phyloP scores from a whole-genome alignment of 75 land plant genomes.

The Isoetes taiwanensis region DNA sequence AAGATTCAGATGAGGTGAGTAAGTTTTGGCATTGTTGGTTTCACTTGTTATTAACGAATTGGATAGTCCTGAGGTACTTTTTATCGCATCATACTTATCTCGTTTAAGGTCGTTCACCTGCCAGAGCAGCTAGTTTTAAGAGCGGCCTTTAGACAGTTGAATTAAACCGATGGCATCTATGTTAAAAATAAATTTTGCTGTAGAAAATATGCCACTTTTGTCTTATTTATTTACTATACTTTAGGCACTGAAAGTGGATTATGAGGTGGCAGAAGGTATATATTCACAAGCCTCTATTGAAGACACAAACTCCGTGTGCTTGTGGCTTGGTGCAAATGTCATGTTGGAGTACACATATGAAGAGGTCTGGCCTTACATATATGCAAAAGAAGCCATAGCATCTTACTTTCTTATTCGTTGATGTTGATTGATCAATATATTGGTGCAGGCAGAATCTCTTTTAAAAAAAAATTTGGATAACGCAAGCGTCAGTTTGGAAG shows the following conservation, averaged over 20 bases:
- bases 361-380: slow-evolving; percentile 35
- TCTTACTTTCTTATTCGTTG: neutral
- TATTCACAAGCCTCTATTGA: slow-evolving; percentile 74
- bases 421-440: neutral
- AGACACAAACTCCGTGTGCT: slow-evolving; percentile 70
- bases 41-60: too few relatives aligned
- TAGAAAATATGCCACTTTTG: too few relatives aligned
- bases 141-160: neutral
- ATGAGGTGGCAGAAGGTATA: slow-evolving; percentile 96
- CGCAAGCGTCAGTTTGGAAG: slow-evolving; percentile 78
- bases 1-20: slow-evolving; percentile 83
- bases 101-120: too few relatives aligned
- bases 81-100: too few relatives aligned
- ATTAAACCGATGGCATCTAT: neutral
- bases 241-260: slow-evolving; percentile 69
- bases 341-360: slow-evolving; percentile 94
- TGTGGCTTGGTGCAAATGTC: slow-evolving; percentile 99
- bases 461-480: slow-evolving; percentile 80
- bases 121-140: neutral
- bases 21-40: too few relatives aligned
- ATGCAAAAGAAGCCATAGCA: neutral
- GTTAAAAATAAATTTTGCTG: neutral
- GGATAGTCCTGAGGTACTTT: too few relatives aligned
- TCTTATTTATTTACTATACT: neutral
- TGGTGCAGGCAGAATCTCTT: slow-evolving; percentile 59